Conservation (phyloP, 2,329 filamentous ascomycete species). For the Aspergillus ustus region DNA sequence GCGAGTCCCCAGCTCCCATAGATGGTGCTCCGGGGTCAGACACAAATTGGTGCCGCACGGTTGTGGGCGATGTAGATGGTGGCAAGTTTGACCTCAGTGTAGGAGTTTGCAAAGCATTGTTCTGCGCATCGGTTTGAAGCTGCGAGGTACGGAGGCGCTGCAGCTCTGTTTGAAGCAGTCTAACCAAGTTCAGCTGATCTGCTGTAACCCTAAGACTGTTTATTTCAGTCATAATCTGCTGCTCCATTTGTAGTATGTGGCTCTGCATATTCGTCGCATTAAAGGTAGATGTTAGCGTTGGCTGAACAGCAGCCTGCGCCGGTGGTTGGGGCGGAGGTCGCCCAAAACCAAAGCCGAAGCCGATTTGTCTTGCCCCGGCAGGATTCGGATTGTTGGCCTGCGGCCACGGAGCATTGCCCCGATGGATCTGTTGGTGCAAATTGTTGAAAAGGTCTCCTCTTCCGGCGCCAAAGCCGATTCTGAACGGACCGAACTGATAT, state of each 20-base stretch:
- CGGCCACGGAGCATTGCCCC: slow-evolving; percentile 52
- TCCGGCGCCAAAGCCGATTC: slow-evolving; percentile 70
- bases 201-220: slow-evolving; percentile 65
- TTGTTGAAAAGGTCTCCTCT: slow-evolving; percentile 66
- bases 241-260: slow-evolving; percentile 69
- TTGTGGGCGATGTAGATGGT: slow-evolving; percentile 25
- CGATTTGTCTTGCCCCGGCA: slow-evolving; percentile 43
- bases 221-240: slow-evolving; percentile 71
- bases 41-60: slow-evolving; percentile 35
- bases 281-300: slow-evolving; percentile 25
- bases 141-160: slow-evolving; percentile 64
- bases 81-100: slow-evolving; percentile 17
- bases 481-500: slow-evolving; percentile 74
- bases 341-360: slow-evolving; percentile 49
- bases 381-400: slow-evolving; percentile 36
- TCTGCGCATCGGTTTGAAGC: slow-evolving; percentile 23
- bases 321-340: slow-evolving; percentile 33
- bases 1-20: slow-evolving; percentile 49
- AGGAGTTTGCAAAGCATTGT: slow-evolving; percentile 17
- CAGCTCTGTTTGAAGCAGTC: slow-evolving; percentile 70
- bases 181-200: slow-evolving; percentile 71
- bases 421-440: slow-evolving; percentile 65
- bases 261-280: slow-evolving; percentile 52
- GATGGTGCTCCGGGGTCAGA: slow-evolving; percentile 34
- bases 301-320: slow-evolving; percentile 24